Conservation (phyloP, 331 rosid genomes). For the Malus hybrid region DNA sequence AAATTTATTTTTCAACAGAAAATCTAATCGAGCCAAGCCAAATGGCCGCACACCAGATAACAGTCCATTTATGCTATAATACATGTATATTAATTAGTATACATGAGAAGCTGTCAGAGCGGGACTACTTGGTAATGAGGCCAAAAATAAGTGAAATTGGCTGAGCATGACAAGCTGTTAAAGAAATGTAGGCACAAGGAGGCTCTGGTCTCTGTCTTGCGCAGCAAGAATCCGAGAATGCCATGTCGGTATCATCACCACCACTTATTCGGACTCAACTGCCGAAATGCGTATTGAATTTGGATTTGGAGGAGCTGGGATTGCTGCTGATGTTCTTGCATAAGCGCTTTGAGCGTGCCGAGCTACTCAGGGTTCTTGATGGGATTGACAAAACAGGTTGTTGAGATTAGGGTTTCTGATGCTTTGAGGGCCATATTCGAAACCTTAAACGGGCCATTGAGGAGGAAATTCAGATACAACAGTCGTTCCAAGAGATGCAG, state of each 20-base stretch:
- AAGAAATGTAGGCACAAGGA: constrained; percentile 76
- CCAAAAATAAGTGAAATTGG: constrained; percentile 47
- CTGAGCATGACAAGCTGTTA: constrained; percentile 65
- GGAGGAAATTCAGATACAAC: constrained; percentile 68
- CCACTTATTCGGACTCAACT: constrained; percentile 38
- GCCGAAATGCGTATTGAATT: constrained; percentile 48
- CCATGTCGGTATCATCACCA: constrained; percentile 45
- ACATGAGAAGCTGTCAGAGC: constrained; percentile 48
- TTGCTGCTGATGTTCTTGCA: constrained; percentile 53
- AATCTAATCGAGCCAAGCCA: neutral
- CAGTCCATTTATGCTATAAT: too few species aligned
- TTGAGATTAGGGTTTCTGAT: constrained; percentile 50
- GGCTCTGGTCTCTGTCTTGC: constrained; percentile 58
- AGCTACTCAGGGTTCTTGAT: constrained; percentile 49
- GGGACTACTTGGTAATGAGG: constrained; percentile 56
- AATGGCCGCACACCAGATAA: too few species aligned
- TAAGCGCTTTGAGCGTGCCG: constrained; percentile 44
- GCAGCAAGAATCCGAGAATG: constrained; percentile 50
- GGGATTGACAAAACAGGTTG: constrained; percentile 60
- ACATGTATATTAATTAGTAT: too few species aligned
- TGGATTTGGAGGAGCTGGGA: constrained; percentile 55
- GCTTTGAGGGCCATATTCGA: constrained; percentile 39
- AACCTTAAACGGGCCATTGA: constrained; percentile 63
- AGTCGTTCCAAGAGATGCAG: constrained; percentile 61
- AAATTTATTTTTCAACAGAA: neutral